phyloP scores from a whole-genome alignment of 1,284 basidiomycete species.

The Ganoderma leucocontextum region DNA sequence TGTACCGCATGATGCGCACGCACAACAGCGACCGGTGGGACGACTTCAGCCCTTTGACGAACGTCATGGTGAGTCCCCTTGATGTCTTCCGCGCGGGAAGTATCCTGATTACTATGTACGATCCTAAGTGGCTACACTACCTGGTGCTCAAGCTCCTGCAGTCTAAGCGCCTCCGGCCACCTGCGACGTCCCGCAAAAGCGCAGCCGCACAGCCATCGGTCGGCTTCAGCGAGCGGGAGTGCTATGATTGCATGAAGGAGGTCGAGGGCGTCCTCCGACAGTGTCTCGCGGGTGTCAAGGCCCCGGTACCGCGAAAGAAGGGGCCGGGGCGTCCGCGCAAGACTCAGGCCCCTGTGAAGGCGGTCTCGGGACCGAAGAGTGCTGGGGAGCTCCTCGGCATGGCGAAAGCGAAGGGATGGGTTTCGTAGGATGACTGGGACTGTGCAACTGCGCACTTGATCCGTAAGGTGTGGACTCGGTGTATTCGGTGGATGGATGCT shows the following conservation, averaged over 20 bases:
- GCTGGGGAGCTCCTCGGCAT: conserved; percentile 63
- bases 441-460: background rate
- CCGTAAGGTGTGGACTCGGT: background rate
- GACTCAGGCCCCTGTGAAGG: conserved; percentile 40
- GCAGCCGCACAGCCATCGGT: conserved; percentile 31
- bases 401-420: conserved; percentile 63
- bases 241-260: conserved; percentile 67
- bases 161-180: conserved; percentile 69
- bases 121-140: conserved; percentile 85
- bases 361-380: conserved; percentile 47
- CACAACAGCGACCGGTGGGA: conserved; percentile 74
- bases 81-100: background rate
- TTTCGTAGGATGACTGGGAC: conserved; percentile 34
- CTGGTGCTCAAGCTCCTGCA: conserved; percentile 74
- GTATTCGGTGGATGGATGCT: background rate
- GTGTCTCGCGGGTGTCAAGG: conserved; percentile 47
- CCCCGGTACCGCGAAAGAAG: conserved; percentile 39
- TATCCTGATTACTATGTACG: background rate
- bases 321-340: conserved; percentile 46
- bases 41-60: conserved; percentile 80
- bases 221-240: conserved; percentile 61
- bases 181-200: conserved; percentile 44
- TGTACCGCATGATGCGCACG: conserved; percentile 89
- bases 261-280: conserved; percentile 58
- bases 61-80: conserved; percentile 77